Conservation (phyloP, 805 yeast species). For the Candida pseudofarinosa region DNA sequence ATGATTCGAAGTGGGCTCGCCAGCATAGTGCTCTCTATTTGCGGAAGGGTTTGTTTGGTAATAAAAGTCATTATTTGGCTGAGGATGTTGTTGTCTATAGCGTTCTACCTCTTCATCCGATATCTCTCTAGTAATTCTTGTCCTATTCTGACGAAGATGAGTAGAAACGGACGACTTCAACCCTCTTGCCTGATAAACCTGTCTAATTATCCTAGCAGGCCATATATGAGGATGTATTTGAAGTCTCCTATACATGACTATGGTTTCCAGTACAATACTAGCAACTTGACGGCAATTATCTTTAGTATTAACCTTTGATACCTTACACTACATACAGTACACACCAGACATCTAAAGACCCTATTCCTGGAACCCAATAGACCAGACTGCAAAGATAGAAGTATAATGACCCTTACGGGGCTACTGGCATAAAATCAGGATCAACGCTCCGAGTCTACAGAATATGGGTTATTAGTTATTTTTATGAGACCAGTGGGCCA, state of each 20-base stretch:
- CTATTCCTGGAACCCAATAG: too few species aligned
- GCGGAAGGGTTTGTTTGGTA: constrained; percentile 26
- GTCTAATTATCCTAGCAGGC: background rate
- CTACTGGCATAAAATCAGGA: too few species aligned
- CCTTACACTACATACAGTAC: background rate
- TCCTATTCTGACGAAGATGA: constrained; percentile 12
- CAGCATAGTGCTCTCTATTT: constrained; percentile 14
- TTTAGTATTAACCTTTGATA: background rate
- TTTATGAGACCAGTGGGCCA: too few species aligned
- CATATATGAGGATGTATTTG: background rate
- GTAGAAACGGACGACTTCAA: background rate
- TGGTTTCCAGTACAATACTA: background rate
- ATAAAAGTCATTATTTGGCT: constrained; percentile 14
- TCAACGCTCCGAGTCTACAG: too few species aligned
- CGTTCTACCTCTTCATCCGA: constrained; percentile 31
- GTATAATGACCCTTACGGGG: too few species aligned
- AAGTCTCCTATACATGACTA: background rate
- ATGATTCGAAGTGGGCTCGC: constrained; percentile 26
- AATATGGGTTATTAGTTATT: too few species aligned
- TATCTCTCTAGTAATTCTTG: constrained; percentile 30
- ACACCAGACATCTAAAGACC: background rate
- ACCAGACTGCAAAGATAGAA: too few species aligned
- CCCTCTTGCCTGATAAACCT: background rate
- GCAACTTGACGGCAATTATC: background rate
- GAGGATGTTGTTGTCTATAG: constrained; percentile 10